Evolutionary conservation across 352 stramenopile species (phyloP).

Genomic region (Globisporangium megalacanthum): DNA sequence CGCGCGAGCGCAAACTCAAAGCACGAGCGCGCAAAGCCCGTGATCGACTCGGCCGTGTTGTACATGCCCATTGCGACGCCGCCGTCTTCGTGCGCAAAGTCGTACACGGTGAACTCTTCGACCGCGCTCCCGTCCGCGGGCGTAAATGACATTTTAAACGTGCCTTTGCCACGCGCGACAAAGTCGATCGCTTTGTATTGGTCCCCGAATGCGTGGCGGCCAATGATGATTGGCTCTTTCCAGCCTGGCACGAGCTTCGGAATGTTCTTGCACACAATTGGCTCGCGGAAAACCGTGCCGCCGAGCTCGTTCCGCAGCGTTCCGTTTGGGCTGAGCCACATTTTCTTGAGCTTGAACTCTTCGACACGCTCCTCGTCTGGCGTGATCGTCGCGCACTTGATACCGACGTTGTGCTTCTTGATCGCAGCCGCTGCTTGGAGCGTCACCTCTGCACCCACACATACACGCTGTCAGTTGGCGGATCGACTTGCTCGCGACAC

Average conservation of each 20-base stretch:
- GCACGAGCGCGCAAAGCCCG: conserved; percentile 57
- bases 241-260: conserved; percentile 81
- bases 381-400: conserved; percentile 90
- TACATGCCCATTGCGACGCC: conserved; percentile 87
- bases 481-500: too few relatives aligned
- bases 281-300: conserved; percentile 87
- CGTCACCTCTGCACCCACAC: conserved; percentile 45
- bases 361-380: conserved; percentile 78
- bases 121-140: conserved; percentile 41
- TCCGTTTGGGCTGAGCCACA: conserved; percentile 81
- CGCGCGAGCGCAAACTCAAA: conserved; percentile 59
- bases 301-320: conserved; percentile 83
- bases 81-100: conserved; percentile 62
- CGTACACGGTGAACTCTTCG: conserved; percentile 75
- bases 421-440: conserved; percentile 75
- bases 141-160: conserved; percentile 79
- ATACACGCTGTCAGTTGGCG: too few relatives aligned
- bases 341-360: conserved; percentile 84
- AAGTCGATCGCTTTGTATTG: conserved; percentile 88
- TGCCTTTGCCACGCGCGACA: conserved; percentile 55
- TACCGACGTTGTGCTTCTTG: conserved; percentile 72
- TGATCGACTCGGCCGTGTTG: conserved; percentile 84
- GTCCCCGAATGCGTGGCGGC: conserved; percentile 84
- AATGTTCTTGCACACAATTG: conserved; percentile 85
- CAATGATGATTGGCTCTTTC: conserved; percentile 86